Percentiles rank a stretch among this genome's conserved stretches.
Evolutionary conservation across 768 basidiomycete species (phyloP).

Genomic region (Mycena galericulata): DNA sequence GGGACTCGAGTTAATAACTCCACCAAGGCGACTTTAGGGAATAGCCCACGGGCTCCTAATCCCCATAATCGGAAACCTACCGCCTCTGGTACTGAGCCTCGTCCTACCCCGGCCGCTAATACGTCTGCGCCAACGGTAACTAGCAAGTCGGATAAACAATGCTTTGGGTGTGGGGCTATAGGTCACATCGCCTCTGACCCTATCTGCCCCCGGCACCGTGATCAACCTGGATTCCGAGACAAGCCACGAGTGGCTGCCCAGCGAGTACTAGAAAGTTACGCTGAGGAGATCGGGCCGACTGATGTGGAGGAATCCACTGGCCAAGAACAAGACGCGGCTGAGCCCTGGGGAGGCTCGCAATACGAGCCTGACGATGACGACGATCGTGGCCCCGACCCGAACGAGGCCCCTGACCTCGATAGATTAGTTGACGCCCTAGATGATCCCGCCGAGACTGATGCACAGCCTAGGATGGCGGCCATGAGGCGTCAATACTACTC

Average conservation of each 20-base stretch:
- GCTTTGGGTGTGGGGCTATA: not conserved
- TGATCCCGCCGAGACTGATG: too few species aligned
- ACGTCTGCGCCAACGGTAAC: not conserved
- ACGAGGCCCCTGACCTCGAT: too few species aligned
- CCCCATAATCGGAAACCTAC: too few species aligned
- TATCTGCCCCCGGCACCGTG: not conserved
- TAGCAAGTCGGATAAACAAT: not conserved
- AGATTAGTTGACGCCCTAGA: too few species aligned
- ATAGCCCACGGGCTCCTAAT: not conserved
- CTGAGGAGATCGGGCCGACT: not conserved
- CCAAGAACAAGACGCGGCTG: not conserved
- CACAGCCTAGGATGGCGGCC: too few species aligned
- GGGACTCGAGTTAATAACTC: not conserved
- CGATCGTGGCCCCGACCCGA: not conserved
- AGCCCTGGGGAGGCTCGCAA: not conserved
- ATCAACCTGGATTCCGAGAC: not conserved
- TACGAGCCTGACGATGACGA: not conserved
- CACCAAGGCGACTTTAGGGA: too few species aligned
- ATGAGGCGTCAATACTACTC: too few species aligned
- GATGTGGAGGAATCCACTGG: not conserved
- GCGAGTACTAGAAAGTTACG: not conserved
- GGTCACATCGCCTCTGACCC: constrained; percentile 4
- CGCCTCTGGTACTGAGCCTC: too few species aligned
- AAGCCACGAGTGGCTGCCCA: not conserved
- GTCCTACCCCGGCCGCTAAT: too few species aligned